Conservation (phyloP, 2,329 filamentous ascomycete genomes). For the Penicillium glabrum region DNA sequence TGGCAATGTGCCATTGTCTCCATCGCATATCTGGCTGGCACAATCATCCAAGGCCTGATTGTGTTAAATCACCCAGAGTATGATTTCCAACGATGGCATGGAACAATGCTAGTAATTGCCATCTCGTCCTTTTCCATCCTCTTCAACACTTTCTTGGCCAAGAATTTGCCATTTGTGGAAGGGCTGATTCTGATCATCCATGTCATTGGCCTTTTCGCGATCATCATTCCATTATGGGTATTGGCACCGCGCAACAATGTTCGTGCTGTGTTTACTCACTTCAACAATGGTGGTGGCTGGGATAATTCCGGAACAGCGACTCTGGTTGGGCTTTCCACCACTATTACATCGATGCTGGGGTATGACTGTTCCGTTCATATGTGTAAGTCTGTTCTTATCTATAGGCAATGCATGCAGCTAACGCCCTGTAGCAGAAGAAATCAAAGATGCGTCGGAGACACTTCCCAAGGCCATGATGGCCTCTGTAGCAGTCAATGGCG, state of each 20-base stretch:
- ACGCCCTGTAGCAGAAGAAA: conserved; percentile 37
- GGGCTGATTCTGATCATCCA: conserved; percentile 44
- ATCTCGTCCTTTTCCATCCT: conserved; percentile 41
- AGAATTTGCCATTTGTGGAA: conserved; percentile 41
- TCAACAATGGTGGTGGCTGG: conserved; percentile 46
- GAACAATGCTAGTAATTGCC: conserved; percentile 44
- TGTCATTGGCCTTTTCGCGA: conserved; percentile 43
- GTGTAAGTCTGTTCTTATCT: conserved; percentile 34
- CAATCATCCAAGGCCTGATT: conserved; percentile 48
- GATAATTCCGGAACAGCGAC: conserved; percentile 36
- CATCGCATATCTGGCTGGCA: conserved; percentile 46
- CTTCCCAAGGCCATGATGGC: conserved; percentile 54
- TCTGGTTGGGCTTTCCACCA: conserved; percentile 42
- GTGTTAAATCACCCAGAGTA: conserved; percentile 46
- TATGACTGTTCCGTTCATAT: conserved; percentile 48
- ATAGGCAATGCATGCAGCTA: background rate
- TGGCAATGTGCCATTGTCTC: conserved; percentile 49
- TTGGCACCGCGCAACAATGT: conserved; percentile 40
- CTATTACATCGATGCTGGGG: conserved; percentile 43
- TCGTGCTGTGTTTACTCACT: conserved; percentile 41
- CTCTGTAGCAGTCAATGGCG: conserved; percentile 52
- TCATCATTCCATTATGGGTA: conserved; percentile 46
- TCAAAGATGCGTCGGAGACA: conserved; percentile 49
- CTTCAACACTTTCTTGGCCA: conserved; percentile 44
- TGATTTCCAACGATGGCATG: conserved; percentile 44